Evolutionary conservation across 495 filamentous ascomycete species (phyloP).

Genomic region (Halenospora varia): DNA sequence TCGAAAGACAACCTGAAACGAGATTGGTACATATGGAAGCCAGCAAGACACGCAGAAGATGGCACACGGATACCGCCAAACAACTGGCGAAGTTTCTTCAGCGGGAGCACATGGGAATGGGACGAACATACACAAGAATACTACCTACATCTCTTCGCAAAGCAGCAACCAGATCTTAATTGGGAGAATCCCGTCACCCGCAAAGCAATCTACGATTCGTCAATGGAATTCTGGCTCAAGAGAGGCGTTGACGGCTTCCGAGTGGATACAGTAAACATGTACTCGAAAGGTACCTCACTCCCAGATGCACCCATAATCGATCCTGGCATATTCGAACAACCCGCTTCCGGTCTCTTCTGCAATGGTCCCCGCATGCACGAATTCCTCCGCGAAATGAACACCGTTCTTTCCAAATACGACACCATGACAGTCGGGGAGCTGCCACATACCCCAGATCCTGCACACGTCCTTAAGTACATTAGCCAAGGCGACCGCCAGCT

Average conservation of each 20-base stretch:
- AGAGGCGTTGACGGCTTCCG: conserved; percentile 56
- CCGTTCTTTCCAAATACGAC: conserved; percentile 55
- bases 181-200: conserved; percentile 54
- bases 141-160: conserved; percentile 55
- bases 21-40: conserved; percentile 62
- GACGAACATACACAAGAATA: conserved; percentile 52
- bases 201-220: conserved; percentile 47
- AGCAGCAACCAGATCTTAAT: conserved; percentile 57
- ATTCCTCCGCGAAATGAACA: conserved; percentile 50
- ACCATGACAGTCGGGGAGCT: conserved; percentile 62
- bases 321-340: conserved; percentile 45
- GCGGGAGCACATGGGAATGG: conserved; percentile 50
- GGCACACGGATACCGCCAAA: conserved; percentile 54
- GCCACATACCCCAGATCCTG: conserved; percentile 47
- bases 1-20: conserved; percentile 48
- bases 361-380: conserved; percentile 62
- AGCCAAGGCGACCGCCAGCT: conserved; percentile 50
- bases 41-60: conserved; percentile 42
- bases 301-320: conserved; percentile 52
- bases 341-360: conserved; percentile 45
- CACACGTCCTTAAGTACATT: conserved; percentile 49
- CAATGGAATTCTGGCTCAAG: conserved; percentile 58
- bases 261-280: conserved; percentile 61
- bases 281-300: conserved; percentile 53
- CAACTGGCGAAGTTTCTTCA: conserved; percentile 47